These are phyloP conservation scores for Boletus rex-veris DNA, from an alignment of 768 basidiomycete species.

Conservation along the genomic window DNA sequence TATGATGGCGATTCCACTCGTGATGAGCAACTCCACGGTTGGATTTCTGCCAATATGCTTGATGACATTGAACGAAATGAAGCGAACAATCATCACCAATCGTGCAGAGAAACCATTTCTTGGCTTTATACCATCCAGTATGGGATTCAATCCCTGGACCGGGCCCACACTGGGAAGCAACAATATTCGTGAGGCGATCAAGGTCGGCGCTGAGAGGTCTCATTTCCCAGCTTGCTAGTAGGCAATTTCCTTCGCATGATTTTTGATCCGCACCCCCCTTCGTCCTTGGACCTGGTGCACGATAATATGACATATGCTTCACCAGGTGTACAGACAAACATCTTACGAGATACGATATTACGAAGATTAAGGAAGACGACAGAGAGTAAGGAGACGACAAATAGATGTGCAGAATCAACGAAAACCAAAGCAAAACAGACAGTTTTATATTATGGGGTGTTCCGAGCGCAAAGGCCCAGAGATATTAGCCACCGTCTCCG, in stretches of 20 bases:
- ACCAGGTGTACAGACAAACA: background rate
- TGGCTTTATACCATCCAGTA: background rate
- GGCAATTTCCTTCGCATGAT: too few species aligned
- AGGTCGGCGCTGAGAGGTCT: constrained; percentile 8
- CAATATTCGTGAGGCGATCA: background rate
- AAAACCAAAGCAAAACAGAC: background rate
- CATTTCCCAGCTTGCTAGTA: background rate
- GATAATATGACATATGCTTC: background rate
- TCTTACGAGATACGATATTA: background rate
- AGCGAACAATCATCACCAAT: background rate
- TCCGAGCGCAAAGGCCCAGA: background rate
- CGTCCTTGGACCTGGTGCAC: background rate
- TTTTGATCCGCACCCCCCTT: too few species aligned
- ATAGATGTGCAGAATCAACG: background rate
- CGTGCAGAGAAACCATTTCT: background rate
- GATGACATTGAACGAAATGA: background rate
- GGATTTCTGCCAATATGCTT: background rate
- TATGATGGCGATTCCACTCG: background rate
- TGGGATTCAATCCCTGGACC: background rate
- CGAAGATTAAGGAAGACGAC: background rate
- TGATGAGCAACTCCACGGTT: background rate
- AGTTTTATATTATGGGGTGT: background rate
- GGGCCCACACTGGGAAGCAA: background rate
- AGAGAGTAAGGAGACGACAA: background rate
- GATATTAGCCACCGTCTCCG: background rate